Evolutionary conservation across 768 basidiomycete genomes (phyloP).

Genomic region (Lactarius trivialis): DNA sequence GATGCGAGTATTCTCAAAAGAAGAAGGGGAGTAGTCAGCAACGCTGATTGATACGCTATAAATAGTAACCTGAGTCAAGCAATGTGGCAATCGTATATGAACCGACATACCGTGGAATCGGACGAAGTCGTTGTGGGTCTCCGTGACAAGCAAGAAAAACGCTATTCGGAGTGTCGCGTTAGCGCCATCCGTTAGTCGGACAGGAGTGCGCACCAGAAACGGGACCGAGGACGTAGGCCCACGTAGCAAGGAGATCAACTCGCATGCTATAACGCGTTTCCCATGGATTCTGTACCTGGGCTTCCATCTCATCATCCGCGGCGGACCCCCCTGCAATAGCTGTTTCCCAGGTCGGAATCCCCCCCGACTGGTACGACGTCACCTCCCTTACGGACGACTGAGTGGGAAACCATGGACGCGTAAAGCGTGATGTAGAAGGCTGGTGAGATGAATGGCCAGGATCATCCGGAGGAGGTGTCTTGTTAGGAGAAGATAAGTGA

Average conservation of each 20-base stretch:
- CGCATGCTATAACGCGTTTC: slow-evolving; percentile 62
- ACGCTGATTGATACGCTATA: slow-evolving; percentile 72
- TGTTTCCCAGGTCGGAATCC: slow-evolving; percentile 48
- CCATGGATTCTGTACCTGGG: slow-evolving; percentile 48
- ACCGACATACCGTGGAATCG: slow-evolving; percentile 62
- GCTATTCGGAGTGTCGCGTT: slow-evolving; percentile 64
- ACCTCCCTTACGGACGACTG: slow-evolving; percentile 29
- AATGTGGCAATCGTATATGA: not conserved
- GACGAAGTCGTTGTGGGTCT: slow-evolving; percentile 70
- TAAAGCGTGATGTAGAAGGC: slow-evolving; percentile 27
- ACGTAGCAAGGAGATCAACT: slow-evolving; percentile 59
- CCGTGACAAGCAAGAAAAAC: slow-evolving; percentile 56
- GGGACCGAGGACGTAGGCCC: slow-evolving; percentile 63
- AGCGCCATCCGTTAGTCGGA: slow-evolving; percentile 39
- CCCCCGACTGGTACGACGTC: slow-evolving; percentile 66
- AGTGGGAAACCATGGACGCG: slow-evolving; percentile 49
- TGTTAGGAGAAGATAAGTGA: slow-evolving; percentile 3
- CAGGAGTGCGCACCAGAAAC: slow-evolving; percentile 53
- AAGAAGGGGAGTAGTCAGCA: slow-evolving; percentile 59
- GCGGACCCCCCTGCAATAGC: slow-evolving; percentile 36
- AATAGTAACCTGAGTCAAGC: slow-evolving; percentile 13
- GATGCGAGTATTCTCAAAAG: slow-evolving; percentile 49
- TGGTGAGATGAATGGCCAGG: slow-evolving; percentile 28
- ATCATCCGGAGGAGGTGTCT: slow-evolving; percentile 59
- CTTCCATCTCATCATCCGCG: slow-evolving; percentile 35